phyloP scores from a whole-genome alignment of 345 rosid genomes.

The Citrus trifoliata region DNA sequence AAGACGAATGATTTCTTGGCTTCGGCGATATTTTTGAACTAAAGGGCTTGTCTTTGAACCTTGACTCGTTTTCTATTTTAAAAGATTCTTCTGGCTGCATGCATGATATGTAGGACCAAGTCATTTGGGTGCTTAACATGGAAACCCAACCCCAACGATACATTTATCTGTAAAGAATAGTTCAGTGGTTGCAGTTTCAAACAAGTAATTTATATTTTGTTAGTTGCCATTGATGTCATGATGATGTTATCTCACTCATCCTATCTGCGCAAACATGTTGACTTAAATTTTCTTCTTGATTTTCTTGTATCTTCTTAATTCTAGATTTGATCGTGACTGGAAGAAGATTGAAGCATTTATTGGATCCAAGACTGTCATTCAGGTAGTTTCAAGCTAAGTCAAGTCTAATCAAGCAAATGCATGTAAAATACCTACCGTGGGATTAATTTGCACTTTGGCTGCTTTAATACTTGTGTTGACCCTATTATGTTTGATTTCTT shows the following conservation, averaged over 20 bases:
- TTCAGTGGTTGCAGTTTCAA: not conserved
- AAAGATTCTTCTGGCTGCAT: not conserved
- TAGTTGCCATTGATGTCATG: not conserved
- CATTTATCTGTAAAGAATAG: not conserved
- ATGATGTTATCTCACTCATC: not conserved
- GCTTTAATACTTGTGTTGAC: not conserved
- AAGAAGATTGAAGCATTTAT: conserved; percentile 97
- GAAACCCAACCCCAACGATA: not conserved
- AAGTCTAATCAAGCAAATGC: not conserved
- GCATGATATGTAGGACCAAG: not conserved
- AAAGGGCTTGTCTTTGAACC: not conserved
- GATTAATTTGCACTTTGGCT: not conserved
- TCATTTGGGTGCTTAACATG: not conserved
- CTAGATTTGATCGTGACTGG: conserved; percentile 96
- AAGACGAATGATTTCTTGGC: not conserved
- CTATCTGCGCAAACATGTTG: not conserved
- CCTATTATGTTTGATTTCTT: not conserved
- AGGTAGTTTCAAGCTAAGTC: conserved; percentile 41
- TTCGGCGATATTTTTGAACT: not conserved
- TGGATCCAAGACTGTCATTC: conserved; percentile 91
- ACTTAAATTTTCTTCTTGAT: not conserved
- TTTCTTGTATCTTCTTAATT: not conserved
- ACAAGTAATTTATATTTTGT: not conserved
- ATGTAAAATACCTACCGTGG: not conserved
- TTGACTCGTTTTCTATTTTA: not conserved